Percentiles rank a stretch among this genome's conserved stretches.
phyloP scores from a whole-genome alignment of 1,284 basidiomycete species.

The Pseudozyma hubeiensis region DNA sequence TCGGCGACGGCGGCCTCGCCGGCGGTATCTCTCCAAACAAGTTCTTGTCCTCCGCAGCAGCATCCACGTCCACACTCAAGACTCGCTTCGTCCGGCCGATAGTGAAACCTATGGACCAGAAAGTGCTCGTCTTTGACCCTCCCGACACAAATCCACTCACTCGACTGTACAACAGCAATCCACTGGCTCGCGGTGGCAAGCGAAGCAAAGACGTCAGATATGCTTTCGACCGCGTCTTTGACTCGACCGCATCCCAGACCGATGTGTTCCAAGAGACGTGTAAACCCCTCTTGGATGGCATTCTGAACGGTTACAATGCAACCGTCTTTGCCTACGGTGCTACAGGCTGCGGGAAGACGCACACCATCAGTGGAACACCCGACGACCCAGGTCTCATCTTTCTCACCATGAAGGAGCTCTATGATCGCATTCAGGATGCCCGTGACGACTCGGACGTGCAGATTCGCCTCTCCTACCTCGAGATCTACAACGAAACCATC shows the following conservation, averaged over 20 bases:
- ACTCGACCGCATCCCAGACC: constrained; percentile 55
- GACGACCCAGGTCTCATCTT: constrained; percentile 68
- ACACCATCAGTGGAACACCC: constrained; percentile 66
- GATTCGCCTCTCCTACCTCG: constrained; percentile 66
- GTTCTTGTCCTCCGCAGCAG: constrained; percentile 22
- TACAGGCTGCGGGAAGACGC: constrained; percentile 68
- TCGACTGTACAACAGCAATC: constrained; percentile 41
- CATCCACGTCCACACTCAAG: constrained; percentile 24
- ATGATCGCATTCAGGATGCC: constrained; percentile 61
- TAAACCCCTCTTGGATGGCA: constrained; percentile 63
- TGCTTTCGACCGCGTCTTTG: constrained; percentile 67
- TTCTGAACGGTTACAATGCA: constrained; percentile 67
- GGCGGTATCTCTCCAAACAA: constrained; percentile 58
- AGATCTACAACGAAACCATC: constrained; percentile 69
- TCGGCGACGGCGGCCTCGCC: constrained; percentile 66
- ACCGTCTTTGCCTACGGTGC: constrained; percentile 68
- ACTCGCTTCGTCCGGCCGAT: constrained; percentile 63
- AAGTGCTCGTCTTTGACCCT: constrained; percentile 68
- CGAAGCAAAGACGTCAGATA: constrained; percentile 64
- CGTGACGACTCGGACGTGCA: constrained; percentile 61
- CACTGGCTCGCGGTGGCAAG: constrained; percentile 35
- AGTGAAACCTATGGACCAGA: constrained; percentile 64
- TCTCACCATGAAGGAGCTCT: constrained; percentile 68
- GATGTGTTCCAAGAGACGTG: constrained; percentile 65
- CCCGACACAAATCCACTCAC: constrained; percentile 60